These are phyloP conservation scores for Ogataea hybrid DNA, from an alignment of 1,139 yeast species.

Conservation along the genomic window DNA sequence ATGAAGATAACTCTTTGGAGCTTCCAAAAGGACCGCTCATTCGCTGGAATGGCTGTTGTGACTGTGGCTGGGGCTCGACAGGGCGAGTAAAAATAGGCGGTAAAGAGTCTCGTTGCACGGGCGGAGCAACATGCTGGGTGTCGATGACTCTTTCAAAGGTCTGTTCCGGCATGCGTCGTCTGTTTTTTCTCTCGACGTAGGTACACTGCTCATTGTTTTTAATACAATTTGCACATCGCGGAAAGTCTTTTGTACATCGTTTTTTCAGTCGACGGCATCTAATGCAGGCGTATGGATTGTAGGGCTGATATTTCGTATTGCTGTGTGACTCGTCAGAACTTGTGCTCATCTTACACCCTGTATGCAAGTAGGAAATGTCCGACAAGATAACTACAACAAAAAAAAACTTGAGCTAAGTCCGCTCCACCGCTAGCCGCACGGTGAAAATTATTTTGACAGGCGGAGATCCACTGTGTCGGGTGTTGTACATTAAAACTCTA, in stretches of 20 bases:
- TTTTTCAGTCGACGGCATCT: conserved; percentile 47
- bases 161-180: conserved; percentile 24
- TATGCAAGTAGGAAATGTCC: conserved; percentile 2
- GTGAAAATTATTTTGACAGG: conserved; percentile 2
- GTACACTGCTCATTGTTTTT: conserved; percentile 40
- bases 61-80: not conserved
- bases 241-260: conserved; percentile 45
- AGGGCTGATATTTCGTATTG: not conserved
- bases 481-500: not conserved
- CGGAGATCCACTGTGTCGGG: conserved; percentile 1
- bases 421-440: conserved; percentile 6
- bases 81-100: not conserved
- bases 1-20: conserved; percentile 3
- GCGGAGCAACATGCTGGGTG: not conserved
- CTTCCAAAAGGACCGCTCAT: conserved; percentile 15
- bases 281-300: conserved; percentile 38
- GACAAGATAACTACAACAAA: conserved; percentile 1
- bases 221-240: conserved; percentile 44
- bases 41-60: conserved; percentile 3
- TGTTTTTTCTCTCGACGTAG: conserved; percentile 43
- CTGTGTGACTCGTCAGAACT: not conserved
- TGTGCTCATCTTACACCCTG: not conserved
- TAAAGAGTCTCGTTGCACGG: not conserved
- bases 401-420: conserved; percentile 3
- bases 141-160: not conserved